Evolutionary conservation across 345 rosid genomes (phyloP).

Genomic region (Triadica sebifera): DNA sequence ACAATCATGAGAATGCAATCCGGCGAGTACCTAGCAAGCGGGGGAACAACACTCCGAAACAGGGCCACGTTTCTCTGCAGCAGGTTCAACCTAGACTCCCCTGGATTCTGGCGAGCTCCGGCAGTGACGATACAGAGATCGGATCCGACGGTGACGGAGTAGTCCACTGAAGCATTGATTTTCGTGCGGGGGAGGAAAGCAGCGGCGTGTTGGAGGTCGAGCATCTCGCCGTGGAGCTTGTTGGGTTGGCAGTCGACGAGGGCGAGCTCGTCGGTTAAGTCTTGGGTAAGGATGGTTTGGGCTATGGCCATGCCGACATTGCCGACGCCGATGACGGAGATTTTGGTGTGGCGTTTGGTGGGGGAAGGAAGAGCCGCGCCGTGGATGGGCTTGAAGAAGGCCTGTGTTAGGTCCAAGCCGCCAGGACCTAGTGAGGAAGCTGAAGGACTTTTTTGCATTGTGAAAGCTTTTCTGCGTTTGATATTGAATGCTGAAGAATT

Average conservation of each 20-base stretch:
- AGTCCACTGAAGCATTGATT: constrained; percentile 71
- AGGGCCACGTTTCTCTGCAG: constrained; percentile 78
- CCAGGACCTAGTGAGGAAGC: constrained; percentile 52
- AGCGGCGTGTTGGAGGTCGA: constrained; percentile 97
- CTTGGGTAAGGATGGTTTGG: constrained; percentile 91
- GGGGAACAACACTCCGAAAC: constrained; percentile 62
- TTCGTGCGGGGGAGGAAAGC: constrained; percentile 92
- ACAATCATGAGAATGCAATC: constrained; percentile 66
- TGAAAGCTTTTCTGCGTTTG: background rate
- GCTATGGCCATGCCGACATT: constrained; percentile 99
- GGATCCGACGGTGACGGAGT: constrained; percentile 61
- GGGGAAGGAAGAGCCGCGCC: constrained; percentile 51
- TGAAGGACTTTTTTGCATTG: constrained; percentile 59
- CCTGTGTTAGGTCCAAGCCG: constrained; percentile 56
- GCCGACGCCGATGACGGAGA: constrained; percentile 84
- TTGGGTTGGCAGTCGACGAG: constrained; percentile 65
- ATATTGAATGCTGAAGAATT: background rate
- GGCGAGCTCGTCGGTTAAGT: constrained; percentile 68
- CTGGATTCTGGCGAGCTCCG: constrained; percentile 78
- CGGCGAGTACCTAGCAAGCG: constrained; percentile 71
- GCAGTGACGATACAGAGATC: constrained; percentile 93
- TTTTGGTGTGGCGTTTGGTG: constrained; percentile 55
- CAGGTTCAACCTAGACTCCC: constrained; percentile 82
- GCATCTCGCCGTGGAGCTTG: constrained; percentile 94
- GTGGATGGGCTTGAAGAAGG: constrained; percentile 70